These are phyloP conservation scores for Ceriops tagal DNA, from an alignment of 345 rosid species.

Conservation along the genomic window DNA sequence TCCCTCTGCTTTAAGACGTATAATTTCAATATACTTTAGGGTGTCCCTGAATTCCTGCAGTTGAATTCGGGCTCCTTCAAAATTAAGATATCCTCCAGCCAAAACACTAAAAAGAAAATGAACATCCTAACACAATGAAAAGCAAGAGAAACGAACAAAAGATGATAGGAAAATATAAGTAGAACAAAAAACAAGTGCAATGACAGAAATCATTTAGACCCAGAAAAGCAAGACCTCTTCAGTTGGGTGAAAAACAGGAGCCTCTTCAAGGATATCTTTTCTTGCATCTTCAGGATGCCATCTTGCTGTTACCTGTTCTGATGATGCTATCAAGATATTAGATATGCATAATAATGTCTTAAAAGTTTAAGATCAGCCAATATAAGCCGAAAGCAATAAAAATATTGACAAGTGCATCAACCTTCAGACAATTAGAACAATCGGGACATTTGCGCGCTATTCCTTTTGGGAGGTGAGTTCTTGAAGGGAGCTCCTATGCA, in stretches of 20 bases:
- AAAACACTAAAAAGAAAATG: slow-evolving; percentile 4
- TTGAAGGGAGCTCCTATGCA: slow-evolving; percentile 23
- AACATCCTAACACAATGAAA: too few relatives aligned
- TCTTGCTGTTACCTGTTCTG: slow-evolving; percentile 35
- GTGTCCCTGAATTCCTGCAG: slow-evolving; percentile 69
- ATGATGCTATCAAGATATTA: slow-evolving; percentile 15
- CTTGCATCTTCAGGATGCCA: slow-evolving; percentile 34
- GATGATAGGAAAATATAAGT: slow-evolving; percentile 9
- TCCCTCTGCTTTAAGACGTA: slow-evolving; percentile 44
- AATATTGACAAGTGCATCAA: slow-evolving; percentile 7
- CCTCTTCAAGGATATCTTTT: slow-evolving; percentile 43
- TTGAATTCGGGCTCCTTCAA: slow-evolving; percentile 21
- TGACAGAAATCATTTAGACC: slow-evolving; percentile 10
- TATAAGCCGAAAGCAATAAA: not conserved
- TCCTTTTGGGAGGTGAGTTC: slow-evolving; percentile 24
- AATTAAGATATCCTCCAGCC: slow-evolving; percentile 11
- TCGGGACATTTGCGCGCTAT: slow-evolving; percentile 24
- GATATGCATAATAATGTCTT: slow-evolving; percentile 6
- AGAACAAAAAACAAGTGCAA: slow-evolving; percentile 17
- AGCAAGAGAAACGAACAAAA: slow-evolving; percentile 9
- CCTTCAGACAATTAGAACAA: slow-evolving; percentile 31
- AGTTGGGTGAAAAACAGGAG: slow-evolving; percentile 60
- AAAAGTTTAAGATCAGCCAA: not conserved
- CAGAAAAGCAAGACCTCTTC: slow-evolving; percentile 49
- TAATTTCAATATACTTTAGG: slow-evolving; percentile 52